These are phyloP conservation scores for Backusella sp. DNA, from an alignment of 192 early-diverging fungal species.

Conservation along the genomic window DNA sequence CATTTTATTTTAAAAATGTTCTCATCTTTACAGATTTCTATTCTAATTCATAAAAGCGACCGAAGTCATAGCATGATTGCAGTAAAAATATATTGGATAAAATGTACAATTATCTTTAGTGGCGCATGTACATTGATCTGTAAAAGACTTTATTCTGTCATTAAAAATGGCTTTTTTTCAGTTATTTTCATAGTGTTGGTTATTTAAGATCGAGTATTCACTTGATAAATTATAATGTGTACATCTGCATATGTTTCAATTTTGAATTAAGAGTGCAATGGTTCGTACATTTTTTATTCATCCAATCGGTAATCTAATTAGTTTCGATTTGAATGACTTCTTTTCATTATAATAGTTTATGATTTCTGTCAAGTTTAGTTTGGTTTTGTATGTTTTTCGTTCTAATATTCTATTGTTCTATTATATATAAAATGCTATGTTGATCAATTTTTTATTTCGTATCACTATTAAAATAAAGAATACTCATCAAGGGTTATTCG, in stretches of 20 bases:
- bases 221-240: not conserved
- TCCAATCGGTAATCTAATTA: not conserved
- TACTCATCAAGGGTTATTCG: not conserved
- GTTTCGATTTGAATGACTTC: not conserved
- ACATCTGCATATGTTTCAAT: not conserved
- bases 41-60: not conserved
- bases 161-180: no score
- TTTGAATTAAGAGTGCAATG: not conserved
- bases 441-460: not conserved
- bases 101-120: no score
- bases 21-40: not conserved
- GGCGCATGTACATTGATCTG: no score
- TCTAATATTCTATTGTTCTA: not conserved
- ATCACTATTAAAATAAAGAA: not conserved
- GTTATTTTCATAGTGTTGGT: not conserved
- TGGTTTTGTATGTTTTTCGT: not conserved
- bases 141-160: no score
- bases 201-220: not conserved
- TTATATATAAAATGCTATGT: not conserved
- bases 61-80: not conserved
- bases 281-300: not conserved
- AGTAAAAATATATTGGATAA: no score
- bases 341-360: not conserved
- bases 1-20: not conserved
- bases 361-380: not conserved